These are phyloP conservation scores for Zarea fungicola DNA, from an alignment of 2,329 filamentous ascomycete genomes.

Conservation along the genomic window DNA sequence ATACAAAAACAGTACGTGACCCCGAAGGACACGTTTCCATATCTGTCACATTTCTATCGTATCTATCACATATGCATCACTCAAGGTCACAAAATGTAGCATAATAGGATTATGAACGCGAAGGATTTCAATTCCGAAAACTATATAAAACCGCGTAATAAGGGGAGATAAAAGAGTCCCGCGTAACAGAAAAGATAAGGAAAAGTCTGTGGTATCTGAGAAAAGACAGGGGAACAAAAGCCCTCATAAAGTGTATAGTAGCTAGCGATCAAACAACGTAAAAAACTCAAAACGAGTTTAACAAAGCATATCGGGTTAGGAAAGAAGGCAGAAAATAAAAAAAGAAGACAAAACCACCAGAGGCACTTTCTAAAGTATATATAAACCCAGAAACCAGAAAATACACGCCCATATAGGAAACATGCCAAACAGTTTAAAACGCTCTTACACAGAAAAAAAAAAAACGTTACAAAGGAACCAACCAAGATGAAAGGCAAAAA, in stretches of 20 bases:
- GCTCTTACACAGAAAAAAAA: conserved; percentile 1
- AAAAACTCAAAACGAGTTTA: too few species aligned
- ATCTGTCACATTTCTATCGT: too few species aligned
- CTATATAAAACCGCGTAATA: conserved; percentile 22
- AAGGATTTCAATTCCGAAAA: conserved; percentile 17
- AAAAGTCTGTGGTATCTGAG: conserved; percentile 15
- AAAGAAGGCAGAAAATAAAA: conserved; percentile 10
- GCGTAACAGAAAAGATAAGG: conserved; percentile 1
- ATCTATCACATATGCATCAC: too few species aligned
- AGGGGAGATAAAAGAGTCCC: conserved; percentile 7
- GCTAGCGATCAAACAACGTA: neutral
- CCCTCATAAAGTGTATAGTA: neutral
- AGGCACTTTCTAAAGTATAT: neutral
- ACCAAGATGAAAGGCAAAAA: neutral
- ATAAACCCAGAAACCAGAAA: too few species aligned
- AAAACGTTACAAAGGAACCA: neutral
- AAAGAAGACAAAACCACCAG: neutral
- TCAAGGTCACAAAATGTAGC: too few species aligned
- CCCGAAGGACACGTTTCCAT: too few species aligned
- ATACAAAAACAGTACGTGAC: too few species aligned
- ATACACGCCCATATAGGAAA: conserved; percentile 18
- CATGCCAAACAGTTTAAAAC: conserved; percentile 11
- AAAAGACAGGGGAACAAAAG: conserved; percentile 11
- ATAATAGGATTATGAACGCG: too few species aligned
- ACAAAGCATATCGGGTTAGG: neutral